These are phyloP conservation scores for Cyclospora cayetanensis DNA, from an alignment of 169 alveolate genomes.

Conservation along the genomic window DNA sequence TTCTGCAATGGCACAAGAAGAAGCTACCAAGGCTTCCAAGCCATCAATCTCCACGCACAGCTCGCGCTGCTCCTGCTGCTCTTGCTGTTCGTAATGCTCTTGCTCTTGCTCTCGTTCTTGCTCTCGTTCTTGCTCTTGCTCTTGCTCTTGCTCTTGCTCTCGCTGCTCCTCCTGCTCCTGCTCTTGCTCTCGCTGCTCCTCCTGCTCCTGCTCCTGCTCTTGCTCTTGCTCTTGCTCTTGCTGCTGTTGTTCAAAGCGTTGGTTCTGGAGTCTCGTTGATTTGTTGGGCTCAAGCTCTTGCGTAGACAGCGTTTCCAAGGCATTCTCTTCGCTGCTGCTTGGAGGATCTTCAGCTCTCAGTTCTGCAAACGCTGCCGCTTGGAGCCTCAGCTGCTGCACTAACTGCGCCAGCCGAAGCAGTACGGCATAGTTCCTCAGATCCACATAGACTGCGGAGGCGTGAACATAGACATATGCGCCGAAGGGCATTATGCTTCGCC, in stretches of 20 bases:
- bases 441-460: conserved; percentile 52
- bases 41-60: background rate
- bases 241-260: background rate
- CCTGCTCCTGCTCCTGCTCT: conserved; percentile 40
- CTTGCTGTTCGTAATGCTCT: background rate
- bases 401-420: conserved; percentile 49
- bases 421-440: conserved; percentile 15
- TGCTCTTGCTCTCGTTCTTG: background rate
- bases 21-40: conserved; percentile 9
- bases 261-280: no score
- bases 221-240: conserved; percentile 1
- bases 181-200: background rate
- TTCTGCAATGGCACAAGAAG: conserved; percentile 19
- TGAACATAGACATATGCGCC: background rate
- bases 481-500: background rate
- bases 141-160: conserved; percentile 10
- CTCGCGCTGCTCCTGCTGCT: background rate
- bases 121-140: background rate
- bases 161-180: conserved; percentile 15
- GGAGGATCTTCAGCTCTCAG: conserved; percentile 7
- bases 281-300: no score
- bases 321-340: background rate
- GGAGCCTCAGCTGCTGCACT: conserved; percentile 15
- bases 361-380: conserved; percentile 44
- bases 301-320: no score